A percentile compares a stretch with the other conserved stretches of the same genome.
Evolutionary conservation across 306 rosid genomes (phyloP).

Genomic region (Hylodesmum podocarpum): DNA sequence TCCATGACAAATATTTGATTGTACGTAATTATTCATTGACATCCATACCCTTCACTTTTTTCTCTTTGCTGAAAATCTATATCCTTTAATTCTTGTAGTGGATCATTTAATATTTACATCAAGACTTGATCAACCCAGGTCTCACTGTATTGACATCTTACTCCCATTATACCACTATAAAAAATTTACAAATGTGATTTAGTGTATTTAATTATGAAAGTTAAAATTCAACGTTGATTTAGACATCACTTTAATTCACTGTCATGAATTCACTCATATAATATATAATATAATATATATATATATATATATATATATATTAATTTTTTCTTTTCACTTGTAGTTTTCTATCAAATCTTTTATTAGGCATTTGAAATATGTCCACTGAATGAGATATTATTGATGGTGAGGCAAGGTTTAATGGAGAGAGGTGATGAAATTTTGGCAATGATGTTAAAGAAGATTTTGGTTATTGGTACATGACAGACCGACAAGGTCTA

Average conservation of each 20-base stretch:
- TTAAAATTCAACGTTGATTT: too few species aligned
- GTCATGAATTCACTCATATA: too few species aligned
- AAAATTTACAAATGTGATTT: not conserved
- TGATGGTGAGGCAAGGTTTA: constrained; percentile 28
- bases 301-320: too few species aligned
- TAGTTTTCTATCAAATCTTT: too few species aligned
- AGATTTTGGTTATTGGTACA: constrained; percentile 29
- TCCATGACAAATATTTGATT: not conserved
- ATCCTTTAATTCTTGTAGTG: not conserved
- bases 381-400: too few species aligned
- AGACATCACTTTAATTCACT: too few species aligned
- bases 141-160: not conserved
- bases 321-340: too few species aligned
- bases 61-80: too few species aligned
- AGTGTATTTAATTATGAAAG: too few species aligned
- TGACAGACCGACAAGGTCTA: constrained; percentile 56
- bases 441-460: constrained; percentile 33
- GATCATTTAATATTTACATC: not conserved
- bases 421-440: constrained; percentile 20
- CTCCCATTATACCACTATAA: not conserved
- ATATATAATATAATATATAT: too few species aligned
- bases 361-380: too few species aligned
- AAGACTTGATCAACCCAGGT: not conserved
- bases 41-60: not conserved
- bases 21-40: not conserved